Evolutionary conservation across 1,139 yeast genomes (phyloP).

Genomic region (Saccharomyces hybrid): DNA sequence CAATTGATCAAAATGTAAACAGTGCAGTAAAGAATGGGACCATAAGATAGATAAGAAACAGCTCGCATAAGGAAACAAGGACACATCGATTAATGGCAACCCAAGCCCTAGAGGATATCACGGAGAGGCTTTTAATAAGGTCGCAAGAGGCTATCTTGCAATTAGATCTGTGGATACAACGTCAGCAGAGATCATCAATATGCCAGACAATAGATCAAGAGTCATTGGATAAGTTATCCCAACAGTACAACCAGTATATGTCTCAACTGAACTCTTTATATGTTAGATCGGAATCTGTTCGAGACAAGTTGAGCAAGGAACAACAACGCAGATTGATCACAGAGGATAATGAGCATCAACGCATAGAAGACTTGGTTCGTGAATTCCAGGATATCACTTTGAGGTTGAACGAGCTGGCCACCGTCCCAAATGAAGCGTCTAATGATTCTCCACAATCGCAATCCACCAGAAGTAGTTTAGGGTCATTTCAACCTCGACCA

Average conservation of each 20-base stretch:
- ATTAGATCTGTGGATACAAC: conserved; percentile 25
- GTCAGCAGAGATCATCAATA: conserved; percentile 15
- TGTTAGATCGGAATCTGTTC: conserved; percentile 22
- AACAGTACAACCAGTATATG: conserved; percentile 19
- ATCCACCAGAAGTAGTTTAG: conserved; percentile 15
- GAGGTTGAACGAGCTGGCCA: conserved; percentile 22
- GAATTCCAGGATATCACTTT: conserved; percentile 25
- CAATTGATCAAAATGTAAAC: neutral
- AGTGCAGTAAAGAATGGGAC: neutral
- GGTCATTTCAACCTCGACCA: conserved; percentile 28
- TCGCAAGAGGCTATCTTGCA: conserved; percentile 28
- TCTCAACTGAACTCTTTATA: conserved; percentile 26
- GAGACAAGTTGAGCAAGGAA: conserved; percentile 14
- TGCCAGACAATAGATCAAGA: conserved; percentile 7
- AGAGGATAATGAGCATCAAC: conserved; percentile 7
- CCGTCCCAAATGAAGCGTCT: conserved; percentile 4
- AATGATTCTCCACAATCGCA: conserved; percentile 12
- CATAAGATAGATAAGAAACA: neutral
- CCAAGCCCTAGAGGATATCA: conserved; percentile 16
- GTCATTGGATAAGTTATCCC: conserved; percentile 8
- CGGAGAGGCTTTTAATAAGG: conserved; percentile 22
- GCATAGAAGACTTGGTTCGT: conserved; percentile 20
- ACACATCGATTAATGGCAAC: neutral
- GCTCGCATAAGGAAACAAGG: neutral
- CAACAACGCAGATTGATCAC: conserved; percentile 7